These are phyloP conservation scores for Penicillium decumbens DNA, from an alignment of 2,329 filamentous ascomycete genomes.

Conservation along the genomic window DNA sequence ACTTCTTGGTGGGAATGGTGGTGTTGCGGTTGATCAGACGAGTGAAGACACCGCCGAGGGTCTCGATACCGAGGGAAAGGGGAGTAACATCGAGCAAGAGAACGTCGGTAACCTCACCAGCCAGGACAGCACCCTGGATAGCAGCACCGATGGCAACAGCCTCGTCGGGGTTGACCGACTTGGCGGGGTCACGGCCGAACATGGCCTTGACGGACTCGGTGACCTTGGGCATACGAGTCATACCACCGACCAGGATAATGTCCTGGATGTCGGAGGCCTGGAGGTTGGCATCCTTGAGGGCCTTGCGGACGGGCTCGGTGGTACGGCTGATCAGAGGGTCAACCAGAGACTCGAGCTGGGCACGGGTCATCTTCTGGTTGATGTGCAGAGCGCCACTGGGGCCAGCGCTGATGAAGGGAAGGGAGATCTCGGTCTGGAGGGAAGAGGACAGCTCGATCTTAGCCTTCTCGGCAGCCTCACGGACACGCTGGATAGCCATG, in stretches of 20 bases:
- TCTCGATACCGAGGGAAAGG: slow-evolving; percentile 96
- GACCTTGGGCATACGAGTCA: slow-evolving; percentile 99
- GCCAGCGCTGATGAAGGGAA: slow-evolving; percentile 97
- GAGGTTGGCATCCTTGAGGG: slow-evolving; percentile 89
- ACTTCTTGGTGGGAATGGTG: slow-evolving; percentile 99
- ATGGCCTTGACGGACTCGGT: slow-evolving; percentile 92
- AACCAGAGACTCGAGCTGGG: slow-evolving; percentile 89
- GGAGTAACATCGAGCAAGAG: slow-evolving; percentile 93
- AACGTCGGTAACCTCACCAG: slow-evolving; percentile 94
- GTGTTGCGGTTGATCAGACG: slow-evolving; percentile 98
- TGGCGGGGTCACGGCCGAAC: slow-evolving; percentile 92
- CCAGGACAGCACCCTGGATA: slow-evolving; percentile 93
- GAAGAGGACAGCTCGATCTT: slow-evolving; percentile 98
- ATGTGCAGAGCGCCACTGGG: slow-evolving; percentile 96
- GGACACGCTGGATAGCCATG: slow-evolving; percentile 98
- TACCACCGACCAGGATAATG: slow-evolving; percentile 95
- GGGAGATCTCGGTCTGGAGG: slow-evolving; percentile 88
- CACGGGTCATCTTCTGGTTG: slow-evolving; percentile 86
- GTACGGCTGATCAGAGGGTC: slow-evolving; percentile 83
- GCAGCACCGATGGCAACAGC: slow-evolving; percentile 96
- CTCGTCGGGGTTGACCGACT: slow-evolving; percentile 98
- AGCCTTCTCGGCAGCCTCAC: slow-evolving; percentile 97
- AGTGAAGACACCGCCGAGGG: slow-evolving; percentile 94
- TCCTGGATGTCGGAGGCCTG: slow-evolving; percentile 93
- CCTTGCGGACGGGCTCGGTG: slow-evolving; percentile 90